Conservation (phyloP, 2,329 filamentous ascomycete species). For the Lecanosticta acicola region DNA sequence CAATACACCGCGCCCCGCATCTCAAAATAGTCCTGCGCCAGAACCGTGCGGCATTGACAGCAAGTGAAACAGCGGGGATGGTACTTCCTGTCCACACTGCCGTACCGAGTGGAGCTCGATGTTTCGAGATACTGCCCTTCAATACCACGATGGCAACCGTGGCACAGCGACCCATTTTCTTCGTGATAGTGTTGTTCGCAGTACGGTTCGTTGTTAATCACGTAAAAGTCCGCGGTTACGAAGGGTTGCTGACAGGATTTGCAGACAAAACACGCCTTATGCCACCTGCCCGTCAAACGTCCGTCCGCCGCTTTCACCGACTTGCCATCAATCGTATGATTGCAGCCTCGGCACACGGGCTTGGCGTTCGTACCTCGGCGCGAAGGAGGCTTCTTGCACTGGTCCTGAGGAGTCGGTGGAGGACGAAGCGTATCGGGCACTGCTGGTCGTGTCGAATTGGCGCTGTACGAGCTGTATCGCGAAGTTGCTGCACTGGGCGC, state of each 20-base stretch:
- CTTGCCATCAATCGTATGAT: slow-evolving; percentile 73
- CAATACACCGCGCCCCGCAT: slow-evolving; percentile 75
- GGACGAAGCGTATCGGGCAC: slow-evolving; percentile 5
- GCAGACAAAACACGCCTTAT: slow-evolving; percentile 93
- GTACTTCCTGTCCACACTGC: slow-evolving; percentile 66
- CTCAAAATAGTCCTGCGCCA: slow-evolving; percentile 87
- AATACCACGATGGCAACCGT: slow-evolving; percentile 73
- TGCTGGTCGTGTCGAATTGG: slow-evolving; percentile 9
- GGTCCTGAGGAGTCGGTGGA: slow-evolving; percentile 20
- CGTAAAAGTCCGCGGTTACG: slow-evolving; percentile 84
- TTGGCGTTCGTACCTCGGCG: slow-evolving; percentile 46
- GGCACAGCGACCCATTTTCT: slow-evolving; percentile 81
- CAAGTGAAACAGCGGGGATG: slow-evolving; percentile 86
- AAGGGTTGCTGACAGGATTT: slow-evolving; percentile 76
- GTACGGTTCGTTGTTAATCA: slow-evolving; percentile 79
- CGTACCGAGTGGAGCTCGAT: slow-evolving; percentile 19
- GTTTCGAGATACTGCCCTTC: slow-evolving; percentile 93
- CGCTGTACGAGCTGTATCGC: slow-evolving; percentile 3
- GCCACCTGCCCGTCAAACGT: slow-evolving; percentile 84
- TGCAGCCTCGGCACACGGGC: slow-evolving; percentile 78
- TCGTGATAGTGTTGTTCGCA: slow-evolving; percentile 91
- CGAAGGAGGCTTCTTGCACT: slow-evolving; percentile 4
- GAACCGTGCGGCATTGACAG: slow-evolving; percentile 64
- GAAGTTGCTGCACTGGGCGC: slow-evolving; percentile 12
- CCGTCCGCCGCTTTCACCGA: slow-evolving; percentile 92